A percentile compares a stretch with the other conserved stretches of the same genome.
Conservation (phyloP, 164 flowering plant genomes). For the Vitis labrusca region DNA sequence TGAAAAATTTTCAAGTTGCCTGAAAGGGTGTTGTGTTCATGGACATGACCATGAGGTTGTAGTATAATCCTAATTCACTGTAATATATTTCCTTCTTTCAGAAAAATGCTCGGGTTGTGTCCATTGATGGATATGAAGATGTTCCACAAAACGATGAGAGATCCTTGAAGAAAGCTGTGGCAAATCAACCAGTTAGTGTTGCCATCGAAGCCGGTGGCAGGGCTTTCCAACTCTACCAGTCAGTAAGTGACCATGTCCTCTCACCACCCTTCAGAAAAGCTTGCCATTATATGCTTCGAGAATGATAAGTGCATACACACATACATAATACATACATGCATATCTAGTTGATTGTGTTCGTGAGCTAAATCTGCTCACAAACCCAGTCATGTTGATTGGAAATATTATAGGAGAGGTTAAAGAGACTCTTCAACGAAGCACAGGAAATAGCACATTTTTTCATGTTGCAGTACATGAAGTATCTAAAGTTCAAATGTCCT, state of each 20-base stretch:
- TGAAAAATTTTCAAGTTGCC: too few species aligned
- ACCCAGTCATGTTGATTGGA: too few species aligned
- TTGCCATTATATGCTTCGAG: background rate
- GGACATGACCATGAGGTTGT: too few species aligned
- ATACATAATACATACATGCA: too few species aligned
- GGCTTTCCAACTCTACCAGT: constrained; percentile 49
- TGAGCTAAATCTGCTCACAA: too few species aligned
- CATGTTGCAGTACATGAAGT: background rate
- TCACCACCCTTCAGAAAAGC: background rate
- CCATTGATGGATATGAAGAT: constrained; percentile 53
- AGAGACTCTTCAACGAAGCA: too few species aligned
- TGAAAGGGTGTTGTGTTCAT: too few species aligned
- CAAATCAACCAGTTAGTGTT: constrained; percentile 48
- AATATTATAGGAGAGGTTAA: too few species aligned
- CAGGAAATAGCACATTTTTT: background rate
- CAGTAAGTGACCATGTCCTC: constrained; percentile 27
- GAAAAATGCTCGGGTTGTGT: constrained; percentile 48
- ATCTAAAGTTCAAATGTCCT: background rate
- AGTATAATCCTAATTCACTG: too few species aligned
- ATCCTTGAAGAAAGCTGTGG: constrained; percentile 47
- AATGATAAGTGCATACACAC: background rate
- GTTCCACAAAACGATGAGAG: constrained; percentile 48
- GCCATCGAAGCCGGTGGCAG: constrained; percentile 61
- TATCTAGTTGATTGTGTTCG: too few species aligned
- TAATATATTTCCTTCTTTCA: constrained; percentile 8